Evolutionary conservation across 495 filamentous ascomycete genomes (phyloP).

Genomic region (Aspergillus taichungensis): DNA sequence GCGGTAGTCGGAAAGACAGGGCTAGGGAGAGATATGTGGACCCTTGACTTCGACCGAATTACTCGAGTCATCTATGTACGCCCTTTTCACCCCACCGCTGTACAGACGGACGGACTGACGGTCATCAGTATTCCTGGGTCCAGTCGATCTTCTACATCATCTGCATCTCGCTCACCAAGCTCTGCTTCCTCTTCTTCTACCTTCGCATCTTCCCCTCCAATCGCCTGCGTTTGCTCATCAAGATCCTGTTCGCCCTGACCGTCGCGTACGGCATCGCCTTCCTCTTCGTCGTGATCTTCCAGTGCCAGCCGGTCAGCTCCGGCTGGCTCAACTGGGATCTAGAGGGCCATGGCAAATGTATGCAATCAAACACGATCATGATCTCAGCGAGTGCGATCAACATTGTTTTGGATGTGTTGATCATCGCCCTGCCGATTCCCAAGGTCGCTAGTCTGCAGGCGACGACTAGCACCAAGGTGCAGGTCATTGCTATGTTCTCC

Average conservation of each 20-base stretch:
- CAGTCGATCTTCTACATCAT: conserved; percentile 12
- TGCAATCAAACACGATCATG: conserved; percentile 21
- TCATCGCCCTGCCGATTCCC: conserved; percentile 31
- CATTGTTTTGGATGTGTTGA: conserved; percentile 34
- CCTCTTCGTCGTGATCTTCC: conserved; percentile 21
- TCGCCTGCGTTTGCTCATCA: conserved; percentile 11
- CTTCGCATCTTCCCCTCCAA: conserved; percentile 26
- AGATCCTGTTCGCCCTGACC: conserved; percentile 17
- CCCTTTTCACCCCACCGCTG: neutral
- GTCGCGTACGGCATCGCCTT: conserved; percentile 20
- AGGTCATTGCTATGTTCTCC: conserved; percentile 15
- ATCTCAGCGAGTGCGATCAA: conserved; percentile 25
- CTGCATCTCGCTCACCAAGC: conserved; percentile 10
- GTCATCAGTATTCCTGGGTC: conserved; percentile 10
- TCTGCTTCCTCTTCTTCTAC: conserved; percentile 20
- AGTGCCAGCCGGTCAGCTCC: conserved; percentile 28
- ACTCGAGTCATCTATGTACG: conserved; percentile 9
- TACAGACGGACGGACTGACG: neutral
- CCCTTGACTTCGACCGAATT: conserved; percentile 8
- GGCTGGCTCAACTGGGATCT: conserved; percentile 29
- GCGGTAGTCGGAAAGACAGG: conserved; percentile 8
- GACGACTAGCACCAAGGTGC: conserved; percentile 8
- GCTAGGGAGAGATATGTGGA: conserved; percentile 15
- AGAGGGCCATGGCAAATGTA: conserved; percentile 21
- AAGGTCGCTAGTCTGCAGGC: conserved; percentile 15